Conservation (phyloP, 2,329 filamentous ascomycete genomes). For the Pleurostoma richardsiae region DNA sequence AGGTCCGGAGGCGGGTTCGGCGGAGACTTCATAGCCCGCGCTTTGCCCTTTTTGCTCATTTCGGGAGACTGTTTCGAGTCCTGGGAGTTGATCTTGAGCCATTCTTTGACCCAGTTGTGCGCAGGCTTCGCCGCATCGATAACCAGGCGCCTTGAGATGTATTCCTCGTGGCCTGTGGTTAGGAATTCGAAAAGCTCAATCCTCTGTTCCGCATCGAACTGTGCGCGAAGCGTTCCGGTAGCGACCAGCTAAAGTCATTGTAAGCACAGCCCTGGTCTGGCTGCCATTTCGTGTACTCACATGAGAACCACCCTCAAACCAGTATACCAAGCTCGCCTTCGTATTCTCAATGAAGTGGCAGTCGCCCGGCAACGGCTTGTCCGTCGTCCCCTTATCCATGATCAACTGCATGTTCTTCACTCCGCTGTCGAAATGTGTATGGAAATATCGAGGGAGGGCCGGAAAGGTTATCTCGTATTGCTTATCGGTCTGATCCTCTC, state of each 20-base stretch:
- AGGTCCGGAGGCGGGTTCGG: conserved; percentile 54
- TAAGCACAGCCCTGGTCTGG: conserved; percentile 15
- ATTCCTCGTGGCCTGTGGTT: conserved; percentile 75
- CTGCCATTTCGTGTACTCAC: conserved; percentile 42
- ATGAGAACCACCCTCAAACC: conserved; percentile 79
- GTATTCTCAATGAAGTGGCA: conserved; percentile 71
- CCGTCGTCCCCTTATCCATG: conserved; percentile 61
- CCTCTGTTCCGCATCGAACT: conserved; percentile 74
- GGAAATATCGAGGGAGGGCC: conserved; percentile 82
- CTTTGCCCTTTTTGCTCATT: conserved; percentile 63
- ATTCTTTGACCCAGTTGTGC: conserved; percentile 63
- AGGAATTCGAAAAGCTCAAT: conserved; percentile 83
- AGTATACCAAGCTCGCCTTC: conserved; percentile 80
- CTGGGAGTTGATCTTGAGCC: conserved; percentile 52
- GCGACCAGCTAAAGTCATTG: conserved; percentile 59
- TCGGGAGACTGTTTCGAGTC: conserved; percentile 58
- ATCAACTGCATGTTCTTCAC: conserved; percentile 82
- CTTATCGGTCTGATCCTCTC: conserved; percentile 60
- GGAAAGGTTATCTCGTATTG: conserved; percentile 82
- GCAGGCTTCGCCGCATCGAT: conserved; percentile 57
- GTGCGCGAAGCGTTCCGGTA: conserved; percentile 69
- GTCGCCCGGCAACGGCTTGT: conserved; percentile 54
- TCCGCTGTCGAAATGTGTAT: conserved; percentile 82
- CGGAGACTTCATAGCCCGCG: conserved; percentile 54
- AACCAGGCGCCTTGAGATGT: conserved; percentile 64